Evolutionary conservation across 2,329 filamentous ascomycete genomes (phyloP), one percentile per base, ranked within the genome.

Genomic region (Metarhizium humberi): DNA sequence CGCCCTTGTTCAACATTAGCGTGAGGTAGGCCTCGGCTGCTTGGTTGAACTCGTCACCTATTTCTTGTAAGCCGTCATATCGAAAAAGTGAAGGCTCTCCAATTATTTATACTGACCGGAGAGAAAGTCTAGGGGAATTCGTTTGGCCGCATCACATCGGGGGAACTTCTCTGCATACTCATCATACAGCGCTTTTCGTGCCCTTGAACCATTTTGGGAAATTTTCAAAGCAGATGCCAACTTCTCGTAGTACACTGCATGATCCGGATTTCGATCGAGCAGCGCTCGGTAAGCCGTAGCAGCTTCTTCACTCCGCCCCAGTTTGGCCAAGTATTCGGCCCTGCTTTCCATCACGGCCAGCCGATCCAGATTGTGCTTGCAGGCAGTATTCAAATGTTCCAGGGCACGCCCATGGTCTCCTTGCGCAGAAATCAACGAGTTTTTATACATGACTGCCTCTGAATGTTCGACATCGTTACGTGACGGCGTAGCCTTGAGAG

Each of bases 361-460:
- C 43, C 89, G 85, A 72, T 99, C 94, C 51, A 95, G 79, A 67
- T 86, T 90, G 62, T 83, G 77, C 75, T 90, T 92, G 57, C 83
- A 82, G 52, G 88, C 82, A 11, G 81, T 79, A 57, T 96, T 86
- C 45, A 99, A 78, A 66, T 99, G 91, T 60, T 95, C 86, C 66
- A 97, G 74, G 5, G 94, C 94, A 64, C 87, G 83, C 65, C 95
- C 79, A 52, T 85, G 80, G 61, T 97, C 87, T 16, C 92, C 92
- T 56, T 85, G 83, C 73, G 97, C 95, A 42, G 90, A 90, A 67
- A 99, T 97, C 65, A 99, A 85, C 50, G 80, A 82, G 73, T 96
- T 99, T 74, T 96, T 96, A 77, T 99, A 99, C 73, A 99, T 78
- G 56, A 90, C 78, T 48, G 92, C 90, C 74, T 99, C 94, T 36